Conservation (phyloP, 2,329 filamentous ascomycete species). For the Penicillium brevicompactum region DNA sequence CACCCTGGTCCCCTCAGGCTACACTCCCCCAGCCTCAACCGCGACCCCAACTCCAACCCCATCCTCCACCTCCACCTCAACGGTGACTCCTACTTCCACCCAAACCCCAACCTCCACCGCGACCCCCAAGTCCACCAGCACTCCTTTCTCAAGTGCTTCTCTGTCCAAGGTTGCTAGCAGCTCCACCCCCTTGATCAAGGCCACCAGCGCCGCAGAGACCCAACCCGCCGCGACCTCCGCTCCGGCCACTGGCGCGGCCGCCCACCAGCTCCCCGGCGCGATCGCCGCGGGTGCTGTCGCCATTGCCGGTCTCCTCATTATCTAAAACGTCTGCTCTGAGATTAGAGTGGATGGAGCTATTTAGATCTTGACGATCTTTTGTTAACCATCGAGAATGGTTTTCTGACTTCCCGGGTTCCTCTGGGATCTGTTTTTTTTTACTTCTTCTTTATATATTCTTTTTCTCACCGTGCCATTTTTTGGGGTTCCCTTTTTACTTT, state of each 20-base stretch:
- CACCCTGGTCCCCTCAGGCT: constrained; percentile 29
- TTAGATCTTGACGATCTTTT: too few species aligned
- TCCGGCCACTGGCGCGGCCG: constrained; percentile 23
- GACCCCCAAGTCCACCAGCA: constrained; percentile 17
- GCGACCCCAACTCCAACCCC: constrained; percentile 20
- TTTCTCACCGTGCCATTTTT: background rate
- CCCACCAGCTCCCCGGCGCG: constrained; percentile 27
- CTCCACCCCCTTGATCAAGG: constrained; percentile 22
- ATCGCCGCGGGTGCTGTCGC: constrained; percentile 35
- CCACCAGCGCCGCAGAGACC: constrained; percentile 8
- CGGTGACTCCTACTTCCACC: constrained; percentile 11
- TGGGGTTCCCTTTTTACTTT: background rate
- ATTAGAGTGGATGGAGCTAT: background rate
- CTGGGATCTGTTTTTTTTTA: background rate
- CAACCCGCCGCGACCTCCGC: constrained; percentile 13
- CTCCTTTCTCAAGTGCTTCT: constrained; percentile 14
- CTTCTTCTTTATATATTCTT: constrained; percentile 5
- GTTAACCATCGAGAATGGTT: background rate
- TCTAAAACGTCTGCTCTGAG: constrained; percentile 23
- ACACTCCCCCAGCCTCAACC: constrained; percentile 24
- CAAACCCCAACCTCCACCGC: constrained; percentile 5
- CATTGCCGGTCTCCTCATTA: constrained; percentile 35
- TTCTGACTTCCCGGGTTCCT: background rate
- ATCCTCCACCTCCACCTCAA: constrained; percentile 4
- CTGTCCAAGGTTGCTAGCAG: constrained; percentile 18